Percentiles rank a stretch among this genome's conserved stretches.
phyloP scores from a whole-genome alignment of 2,329 filamentous ascomycete genomes.

The Penicillium oxalicum region DNA sequence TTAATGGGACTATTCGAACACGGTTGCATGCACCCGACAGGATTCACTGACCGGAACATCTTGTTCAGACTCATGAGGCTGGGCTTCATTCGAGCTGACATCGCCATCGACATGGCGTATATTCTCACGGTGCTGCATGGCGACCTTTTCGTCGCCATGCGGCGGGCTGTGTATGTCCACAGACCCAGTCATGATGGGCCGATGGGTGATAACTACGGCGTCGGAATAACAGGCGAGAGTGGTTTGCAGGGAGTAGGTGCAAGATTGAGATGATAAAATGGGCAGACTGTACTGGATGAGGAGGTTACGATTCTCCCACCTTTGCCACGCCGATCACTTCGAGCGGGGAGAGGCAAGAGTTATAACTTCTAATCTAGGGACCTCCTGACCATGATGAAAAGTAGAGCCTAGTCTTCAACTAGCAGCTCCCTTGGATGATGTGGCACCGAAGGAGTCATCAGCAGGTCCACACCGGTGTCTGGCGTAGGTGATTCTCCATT shows the following conservation, averaged over 20 bases:
- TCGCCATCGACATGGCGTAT: slow-evolving; percentile 46
- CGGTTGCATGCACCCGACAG: neutral
- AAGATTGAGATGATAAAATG: neutral
- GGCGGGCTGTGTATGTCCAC: slow-evolving; percentile 14
- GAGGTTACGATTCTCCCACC: neutral
- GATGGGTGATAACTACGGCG: neutral
- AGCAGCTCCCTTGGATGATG: neutral
- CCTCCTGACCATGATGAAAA: neutral
- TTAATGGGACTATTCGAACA: neutral
- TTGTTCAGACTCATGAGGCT: slow-evolving; percentile 37
- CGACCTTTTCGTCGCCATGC: slow-evolving; percentile 25
- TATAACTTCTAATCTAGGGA: neutral
- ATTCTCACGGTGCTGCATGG: slow-evolving; percentile 21
- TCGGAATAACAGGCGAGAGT: neutral
- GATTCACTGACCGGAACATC: slow-evolving; percentile 37
- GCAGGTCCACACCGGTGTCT: neutral
- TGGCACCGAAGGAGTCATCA: neutral
- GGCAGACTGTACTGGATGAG: neutral
- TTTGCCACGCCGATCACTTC: neutral
- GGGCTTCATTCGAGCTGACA: slow-evolving; percentile 43
- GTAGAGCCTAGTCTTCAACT: neutral
- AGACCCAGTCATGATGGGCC: slow-evolving; percentile 12
- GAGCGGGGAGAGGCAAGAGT: slow-evolving; percentile 1
- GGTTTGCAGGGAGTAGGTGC: neutral
- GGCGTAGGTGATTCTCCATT: neutral